Evolutionary conservation across 208 protist species (phyloP).

Genomic region (Giardia duodenalis): DNA sequence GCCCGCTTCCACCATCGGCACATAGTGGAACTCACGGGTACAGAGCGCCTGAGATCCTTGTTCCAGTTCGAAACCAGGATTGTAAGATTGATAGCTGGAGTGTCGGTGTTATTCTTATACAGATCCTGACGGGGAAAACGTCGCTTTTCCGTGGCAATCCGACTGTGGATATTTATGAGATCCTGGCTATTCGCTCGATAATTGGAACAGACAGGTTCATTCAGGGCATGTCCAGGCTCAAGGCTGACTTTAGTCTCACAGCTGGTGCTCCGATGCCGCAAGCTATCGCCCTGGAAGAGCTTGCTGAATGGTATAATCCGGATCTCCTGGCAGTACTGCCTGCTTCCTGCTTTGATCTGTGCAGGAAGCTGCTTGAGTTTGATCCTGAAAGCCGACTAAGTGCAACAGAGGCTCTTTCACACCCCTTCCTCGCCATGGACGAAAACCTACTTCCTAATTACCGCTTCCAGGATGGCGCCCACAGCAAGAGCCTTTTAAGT

Average conservation of each 20-base stretch:
- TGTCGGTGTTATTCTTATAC: conserved; percentile 26
- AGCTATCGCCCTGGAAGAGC: background rate
- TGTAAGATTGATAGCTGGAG: conserved; percentile 22
- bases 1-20: background rate
- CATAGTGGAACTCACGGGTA: conserved; percentile 36
- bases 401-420: background rate
- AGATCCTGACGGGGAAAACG: conserved; percentile 30
- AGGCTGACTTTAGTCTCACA: conserved; percentile 8
- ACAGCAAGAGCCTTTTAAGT: background rate
- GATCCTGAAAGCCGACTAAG: conserved; percentile 5
- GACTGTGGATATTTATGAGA: conserved; percentile 16
- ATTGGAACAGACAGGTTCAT: conserved; percentile 24
- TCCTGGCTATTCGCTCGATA: conserved; percentile 13
- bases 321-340: conserved; percentile 25
- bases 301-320: conserved; percentile 27
- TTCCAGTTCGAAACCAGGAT: background rate
- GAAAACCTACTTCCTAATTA: background rate
- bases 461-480: conserved; percentile 13
- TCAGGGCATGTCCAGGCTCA: background rate
- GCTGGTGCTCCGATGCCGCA: conserved; percentile 3
- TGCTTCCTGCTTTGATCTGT: conserved; percentile 15
- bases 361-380: background rate
- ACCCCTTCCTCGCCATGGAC: conserved; percentile 19
- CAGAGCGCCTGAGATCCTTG: conserved; percentile 32
- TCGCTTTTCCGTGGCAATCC: conserved; percentile 28